phyloP scores from a whole-genome alignment of 2,329 filamentous ascomycete species.

The Alternaria infectoria region DNA sequence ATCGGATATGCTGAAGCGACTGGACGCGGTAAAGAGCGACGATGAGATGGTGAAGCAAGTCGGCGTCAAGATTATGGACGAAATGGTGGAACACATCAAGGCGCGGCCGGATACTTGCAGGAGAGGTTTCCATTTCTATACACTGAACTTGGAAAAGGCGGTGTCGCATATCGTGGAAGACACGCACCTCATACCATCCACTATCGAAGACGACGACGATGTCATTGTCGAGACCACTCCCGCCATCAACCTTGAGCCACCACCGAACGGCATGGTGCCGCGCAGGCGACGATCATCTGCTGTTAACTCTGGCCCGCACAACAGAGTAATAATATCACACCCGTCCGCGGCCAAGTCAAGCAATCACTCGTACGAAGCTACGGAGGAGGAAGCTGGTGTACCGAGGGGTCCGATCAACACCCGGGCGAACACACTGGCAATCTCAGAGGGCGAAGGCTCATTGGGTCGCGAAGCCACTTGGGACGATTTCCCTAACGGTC shows the following conservation, averaged over 20 bases:
- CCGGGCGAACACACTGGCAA: slow-evolving; percentile 84
- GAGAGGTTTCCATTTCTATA: slow-evolving; percentile 94
- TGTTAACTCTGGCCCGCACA: slow-evolving; percentile 82
- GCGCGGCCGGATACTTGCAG: slow-evolving; percentile 55
- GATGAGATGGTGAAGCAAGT: slow-evolving; percentile 82
- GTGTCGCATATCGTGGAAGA: slow-evolving; percentile 91
- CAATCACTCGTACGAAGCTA: slow-evolving; percentile 65
- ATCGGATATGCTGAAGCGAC: slow-evolving; percentile 68
- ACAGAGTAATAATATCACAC: slow-evolving; percentile 81
- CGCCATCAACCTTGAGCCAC: slow-evolving; percentile 39
- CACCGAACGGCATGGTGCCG: slow-evolving; percentile 30
- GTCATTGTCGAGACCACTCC: slow-evolving; percentile 56
- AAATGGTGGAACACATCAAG: slow-evolving; percentile 82
- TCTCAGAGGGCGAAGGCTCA: slow-evolving; percentile 89
- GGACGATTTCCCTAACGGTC: slow-evolving; percentile 97
- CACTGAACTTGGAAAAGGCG: slow-evolving; percentile 92
- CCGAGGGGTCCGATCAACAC: slow-evolving; percentile 74
- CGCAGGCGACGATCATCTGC: slow-evolving; percentile 72
- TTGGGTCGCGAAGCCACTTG: slow-evolving; percentile 94
- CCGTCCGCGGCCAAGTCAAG: slow-evolving; percentile 62
- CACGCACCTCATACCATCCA: slow-evolving; percentile 76
- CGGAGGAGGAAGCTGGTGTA: slow-evolving; percentile 78
- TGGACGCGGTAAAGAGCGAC: slow-evolving; percentile 76
- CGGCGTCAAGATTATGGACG: slow-evolving; percentile 81
- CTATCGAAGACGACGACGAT: slow-evolving; percentile 51